Evolutionary conservation across 1,284 basidiomycete species (phyloP).

Genomic region (Fomitopsis palustris): DNA sequence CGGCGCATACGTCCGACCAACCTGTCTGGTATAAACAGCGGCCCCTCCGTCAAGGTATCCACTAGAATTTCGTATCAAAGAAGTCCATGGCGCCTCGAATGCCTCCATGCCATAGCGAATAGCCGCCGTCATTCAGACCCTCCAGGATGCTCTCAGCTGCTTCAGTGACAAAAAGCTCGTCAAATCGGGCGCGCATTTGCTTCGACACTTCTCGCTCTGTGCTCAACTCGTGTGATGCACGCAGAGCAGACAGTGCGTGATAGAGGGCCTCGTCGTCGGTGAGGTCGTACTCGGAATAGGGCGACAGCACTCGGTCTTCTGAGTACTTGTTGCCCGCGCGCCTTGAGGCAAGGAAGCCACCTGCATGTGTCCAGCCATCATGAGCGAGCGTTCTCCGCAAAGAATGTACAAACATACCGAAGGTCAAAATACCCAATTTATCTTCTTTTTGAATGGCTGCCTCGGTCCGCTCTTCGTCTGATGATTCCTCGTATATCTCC

Average conservation of each 20-base stretch:
- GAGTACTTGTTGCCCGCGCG: constrained; percentile 17
- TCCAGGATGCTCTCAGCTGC: constrained; percentile 19
- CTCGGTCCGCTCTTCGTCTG: constrained; percentile 14
- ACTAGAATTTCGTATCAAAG: constrained; percentile 10
- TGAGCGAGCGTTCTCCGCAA: not conserved
- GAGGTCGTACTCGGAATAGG: constrained; percentile 35
- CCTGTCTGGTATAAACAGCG: not conserved
- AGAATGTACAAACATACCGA: constrained; percentile 29
- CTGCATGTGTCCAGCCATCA: not conserved
- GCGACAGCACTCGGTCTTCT: constrained; percentile 36
- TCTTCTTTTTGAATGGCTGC: constrained; percentile 43
- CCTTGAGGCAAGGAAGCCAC: constrained; percentile 16
- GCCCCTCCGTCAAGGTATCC: not conserved
- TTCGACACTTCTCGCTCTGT: not conserved
- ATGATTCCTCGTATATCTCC: constrained; percentile 16
- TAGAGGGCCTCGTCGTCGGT: constrained; percentile 44
- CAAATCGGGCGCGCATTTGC: constrained; percentile 1
- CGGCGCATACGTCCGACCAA: not conserved
- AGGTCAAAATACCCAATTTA: constrained; percentile 44
- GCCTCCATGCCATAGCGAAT: constrained; percentile 21
- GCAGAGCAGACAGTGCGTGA: constrained; percentile 29
- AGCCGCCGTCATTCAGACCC: constrained; percentile 14
- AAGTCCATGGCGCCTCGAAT: constrained; percentile 24
- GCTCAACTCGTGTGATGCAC: constrained; percentile 21
- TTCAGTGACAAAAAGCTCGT: constrained; percentile 23